Conservation (phyloP, 2,329 filamentous ascomycete genomes). For the Bipolaris victoriae region DNA sequence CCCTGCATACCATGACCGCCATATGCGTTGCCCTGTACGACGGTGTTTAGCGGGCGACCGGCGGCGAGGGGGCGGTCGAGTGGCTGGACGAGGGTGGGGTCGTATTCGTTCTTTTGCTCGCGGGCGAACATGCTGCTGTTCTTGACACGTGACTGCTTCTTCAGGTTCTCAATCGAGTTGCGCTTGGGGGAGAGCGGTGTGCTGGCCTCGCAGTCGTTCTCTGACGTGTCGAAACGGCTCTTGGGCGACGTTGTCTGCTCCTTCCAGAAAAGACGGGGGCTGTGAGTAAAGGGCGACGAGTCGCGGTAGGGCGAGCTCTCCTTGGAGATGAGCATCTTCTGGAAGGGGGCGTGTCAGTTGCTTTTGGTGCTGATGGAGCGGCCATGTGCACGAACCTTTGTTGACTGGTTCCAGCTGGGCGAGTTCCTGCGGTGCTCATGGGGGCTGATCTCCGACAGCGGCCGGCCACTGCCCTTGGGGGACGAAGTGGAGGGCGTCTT, state of each 20-base stretch:
- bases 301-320: conserved; percentile 81
- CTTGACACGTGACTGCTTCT: conserved; percentile 92
- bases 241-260: conserved; percentile 67
- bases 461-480: conserved; percentile 64
- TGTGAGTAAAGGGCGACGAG: conserved; percentile 75
- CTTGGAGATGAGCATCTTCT: conserved; percentile 72
- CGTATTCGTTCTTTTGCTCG: conserved; percentile 91
- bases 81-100: conserved; percentile 76
- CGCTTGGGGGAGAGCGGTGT: conserved; percentile 76
- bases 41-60: conserved; percentile 61
- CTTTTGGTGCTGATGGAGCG: conserved; percentile 17
- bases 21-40: conserved; percentile 74
- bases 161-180: conserved; percentile 92
- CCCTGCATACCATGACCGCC: conserved; percentile 63
- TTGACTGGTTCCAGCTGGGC: conserved; percentile 80
- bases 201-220: conserved; percentile 66
- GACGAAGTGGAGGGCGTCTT: conserved; percentile 70
- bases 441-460: conserved; percentile 87
- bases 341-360: conserved; percentile 33
- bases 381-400: conserved; percentile 62
- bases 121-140: conserved; percentile 97
- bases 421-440: conserved; percentile 89
- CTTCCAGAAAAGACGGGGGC: conserved; percentile 91
- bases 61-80: conserved; percentile 82
- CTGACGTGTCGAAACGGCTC: conserved; percentile 63